These are phyloP conservation scores for Primulina huaijiensis DNA, from an alignment of 257 asterid genomes.

Conservation along the genomic window DNA sequence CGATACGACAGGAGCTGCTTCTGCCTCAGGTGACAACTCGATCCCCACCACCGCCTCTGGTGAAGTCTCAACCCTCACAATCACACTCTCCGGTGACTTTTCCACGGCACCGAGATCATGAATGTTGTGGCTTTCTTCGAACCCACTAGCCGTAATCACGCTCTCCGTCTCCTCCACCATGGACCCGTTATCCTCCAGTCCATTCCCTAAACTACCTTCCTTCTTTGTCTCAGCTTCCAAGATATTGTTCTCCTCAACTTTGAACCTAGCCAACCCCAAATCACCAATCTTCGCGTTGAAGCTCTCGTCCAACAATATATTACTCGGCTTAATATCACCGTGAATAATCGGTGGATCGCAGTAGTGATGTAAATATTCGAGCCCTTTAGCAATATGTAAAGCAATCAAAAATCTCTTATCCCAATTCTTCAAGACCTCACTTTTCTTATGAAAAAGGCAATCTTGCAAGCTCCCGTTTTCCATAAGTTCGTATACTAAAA, in stretches of 20 bases:
- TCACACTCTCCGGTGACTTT: conserved; percentile 73
- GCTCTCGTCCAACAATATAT: conserved; percentile 55
- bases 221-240: conserved; percentile 60
- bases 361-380: conserved; percentile 79
- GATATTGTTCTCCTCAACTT: conserved; percentile 50
- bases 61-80: conserved; percentile 56
- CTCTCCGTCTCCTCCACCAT: conserved; percentile 81
- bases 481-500: conserved; percentile 80
- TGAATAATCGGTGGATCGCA: conserved; percentile 91
- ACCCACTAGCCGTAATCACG: conserved; percentile 55
- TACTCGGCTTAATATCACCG: conserved; percentile 95
- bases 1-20: conserved; percentile 48
- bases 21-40: conserved; percentile 59
- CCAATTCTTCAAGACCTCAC: conserved; percentile 75
- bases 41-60: conserved; percentile 51
- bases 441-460: conserved; percentile 74
- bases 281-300: conserved; percentile 84
- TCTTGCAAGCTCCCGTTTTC: conserved; percentile 92
- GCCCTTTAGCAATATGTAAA: conserved; percentile 74
- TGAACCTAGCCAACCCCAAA: conserved; percentile 89
- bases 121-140: conserved; percentile 49
- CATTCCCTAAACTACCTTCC: conserved; percentile 42
- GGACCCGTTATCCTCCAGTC: conserved; percentile 68
- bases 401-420: conserved; percentile 61
- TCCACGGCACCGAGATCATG: conserved; percentile 40